Evolutionary conservation across 306 rosid genomes (phyloP).

Genomic region (Vigna angularis): DNA sequence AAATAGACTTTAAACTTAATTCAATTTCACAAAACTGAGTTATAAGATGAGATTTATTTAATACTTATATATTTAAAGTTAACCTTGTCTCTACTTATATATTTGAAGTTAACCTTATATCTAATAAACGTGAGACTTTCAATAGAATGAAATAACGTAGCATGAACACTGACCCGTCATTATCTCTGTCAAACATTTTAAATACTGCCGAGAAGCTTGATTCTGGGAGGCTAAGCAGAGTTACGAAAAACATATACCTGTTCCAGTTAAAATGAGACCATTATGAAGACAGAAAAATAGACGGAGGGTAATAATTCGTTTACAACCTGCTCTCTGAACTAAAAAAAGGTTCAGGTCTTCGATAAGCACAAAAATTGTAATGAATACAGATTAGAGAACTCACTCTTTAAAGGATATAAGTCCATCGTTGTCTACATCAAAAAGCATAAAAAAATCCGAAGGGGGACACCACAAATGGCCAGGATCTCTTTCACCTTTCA

Average conservation of each 20-base stretch:
- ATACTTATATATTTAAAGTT: too few relatives aligned
- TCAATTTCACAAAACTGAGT: too few relatives aligned
- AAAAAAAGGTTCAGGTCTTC: neutral
- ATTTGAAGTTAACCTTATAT: too few relatives aligned
- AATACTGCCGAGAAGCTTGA: constrained; percentile 70
- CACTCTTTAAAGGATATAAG: constrained; percentile 32
- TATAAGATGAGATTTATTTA: too few relatives aligned
- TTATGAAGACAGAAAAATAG: neutral
- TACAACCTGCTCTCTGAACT: neutral
- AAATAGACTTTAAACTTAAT: too few relatives aligned
- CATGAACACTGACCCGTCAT: constrained; percentile 65
- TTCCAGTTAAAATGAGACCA: constrained; percentile 30
- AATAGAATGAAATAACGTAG: constrained; percentile 26
- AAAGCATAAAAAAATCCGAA: constrained; percentile 22
- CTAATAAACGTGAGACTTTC: too few relatives aligned
- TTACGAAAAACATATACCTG: constrained; percentile 82
- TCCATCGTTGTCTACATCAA: constrained; percentile 7
- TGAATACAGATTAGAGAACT: constrained; percentile 5
- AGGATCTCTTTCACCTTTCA: constrained; percentile 30
- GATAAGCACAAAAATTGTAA: neutral
- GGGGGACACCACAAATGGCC: constrained; percentile 17
- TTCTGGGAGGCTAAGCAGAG: constrained; percentile 88
- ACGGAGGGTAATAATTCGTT: neutral
- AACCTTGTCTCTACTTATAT: too few relatives aligned
- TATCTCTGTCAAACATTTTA: constrained; percentile 75